Evolutionary conservation across 2,329 filamentous ascomycete species (phyloP).

Genomic region (Alternaria sp.): DNA sequence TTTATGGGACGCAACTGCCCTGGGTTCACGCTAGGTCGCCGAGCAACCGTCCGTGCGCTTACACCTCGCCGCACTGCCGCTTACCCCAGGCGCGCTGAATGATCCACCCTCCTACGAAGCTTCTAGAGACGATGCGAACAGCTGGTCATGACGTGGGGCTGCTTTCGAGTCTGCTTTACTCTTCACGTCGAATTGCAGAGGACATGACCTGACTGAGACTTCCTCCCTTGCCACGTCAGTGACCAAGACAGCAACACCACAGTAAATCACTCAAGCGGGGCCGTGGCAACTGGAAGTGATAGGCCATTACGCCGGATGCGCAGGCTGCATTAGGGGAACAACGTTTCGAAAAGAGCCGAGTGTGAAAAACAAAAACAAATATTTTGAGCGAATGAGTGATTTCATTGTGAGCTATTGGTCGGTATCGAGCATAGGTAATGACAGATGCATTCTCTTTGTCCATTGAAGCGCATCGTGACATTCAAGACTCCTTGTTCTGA

Average conservation of each 20-base stretch:
- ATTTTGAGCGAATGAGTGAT: constrained; percentile 1
- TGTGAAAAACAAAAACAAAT: neutral
- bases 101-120: constrained; percentile 14
- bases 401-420: neutral
- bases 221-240: constrained; percentile 6
- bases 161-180: neutral
- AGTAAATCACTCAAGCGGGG: constrained; percentile 11
- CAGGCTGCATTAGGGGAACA: neutral
- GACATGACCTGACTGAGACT: neutral
- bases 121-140: constrained; percentile 9
- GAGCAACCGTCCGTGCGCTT: constrained; percentile 25
- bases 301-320: neutral
- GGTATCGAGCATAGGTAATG: neutral
- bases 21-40: constrained; percentile 18
- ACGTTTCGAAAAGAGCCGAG: neutral
- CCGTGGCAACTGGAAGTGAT: neutral
- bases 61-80: constrained; percentile 9
- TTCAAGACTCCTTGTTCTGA: constrained; percentile 68
- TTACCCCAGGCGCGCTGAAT: constrained; percentile 9
- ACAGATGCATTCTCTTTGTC: constrained; percentile 1
- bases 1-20: neutral
- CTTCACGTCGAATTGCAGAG: neutral
- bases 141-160: neutral
- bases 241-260: constrained; percentile 4
- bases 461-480: neutral